Percentiles rank a stretch among this genome's conserved stretches.
These are phyloP conservation scores for Phytophthora palmivora DNA, from an alignment of 352 stramenopile genomes.

Conservation along the genomic window DNA sequence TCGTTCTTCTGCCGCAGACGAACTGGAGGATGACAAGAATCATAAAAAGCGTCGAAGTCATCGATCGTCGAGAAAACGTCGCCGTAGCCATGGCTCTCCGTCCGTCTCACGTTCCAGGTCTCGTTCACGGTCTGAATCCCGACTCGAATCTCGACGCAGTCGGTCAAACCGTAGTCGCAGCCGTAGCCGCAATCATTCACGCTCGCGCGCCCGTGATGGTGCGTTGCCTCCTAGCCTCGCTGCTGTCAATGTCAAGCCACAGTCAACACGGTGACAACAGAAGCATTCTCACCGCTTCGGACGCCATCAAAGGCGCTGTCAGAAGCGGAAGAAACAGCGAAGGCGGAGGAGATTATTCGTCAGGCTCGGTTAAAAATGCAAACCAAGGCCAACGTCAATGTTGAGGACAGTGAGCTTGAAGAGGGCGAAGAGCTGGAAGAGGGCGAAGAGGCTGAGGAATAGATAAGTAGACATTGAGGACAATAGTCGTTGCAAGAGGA, in stretches of 20 bases:
- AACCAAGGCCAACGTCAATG: conserved; percentile 39
- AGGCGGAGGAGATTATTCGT: conserved; percentile 75
- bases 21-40: conserved; percentile 38
- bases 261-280: conserved; percentile 1
- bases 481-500: conserved; percentile 14
- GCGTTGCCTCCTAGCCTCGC: conserved; percentile 32
- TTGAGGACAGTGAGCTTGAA: conserved; percentile 58
- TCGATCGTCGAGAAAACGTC: conserved; percentile 35
- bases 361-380: conserved; percentile 68
- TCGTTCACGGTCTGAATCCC: conserved; percentile 42
- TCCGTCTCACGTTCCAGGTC: conserved; percentile 50
- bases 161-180: conserved; percentile 34
- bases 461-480: conserved; percentile 12
- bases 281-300: conserved; percentile 24
- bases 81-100: conserved; percentile 27
- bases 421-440: conserved; percentile 68
- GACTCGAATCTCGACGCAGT: conserved; percentile 28
- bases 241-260: conserved; percentile 16
- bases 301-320: conserved; percentile 33
- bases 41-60: conserved; percentile 35
- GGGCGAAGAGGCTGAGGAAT: conserved; percentile 38
- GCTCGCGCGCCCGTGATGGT: conserved; percentile 24
- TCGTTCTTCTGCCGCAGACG: conserved; percentile 31
- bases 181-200: conserved; percentile 25
- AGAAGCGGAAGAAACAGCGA: conserved; percentile 56